Base-by-base conservation (phyloP, 148 eudicot genomes). In the Camellia sinensis region DNA sequence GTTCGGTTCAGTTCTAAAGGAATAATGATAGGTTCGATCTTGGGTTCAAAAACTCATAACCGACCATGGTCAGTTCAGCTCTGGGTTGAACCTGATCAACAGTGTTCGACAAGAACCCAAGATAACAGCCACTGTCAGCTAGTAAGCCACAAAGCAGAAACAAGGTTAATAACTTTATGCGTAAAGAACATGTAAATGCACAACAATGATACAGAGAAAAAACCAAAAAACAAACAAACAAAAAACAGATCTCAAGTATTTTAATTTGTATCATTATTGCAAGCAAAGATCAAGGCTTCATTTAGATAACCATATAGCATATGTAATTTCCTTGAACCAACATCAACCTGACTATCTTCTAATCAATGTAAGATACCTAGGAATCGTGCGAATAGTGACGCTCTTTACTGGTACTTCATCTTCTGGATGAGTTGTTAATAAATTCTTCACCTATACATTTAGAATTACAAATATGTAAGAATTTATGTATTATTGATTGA, bases 371-470 rank as follows among this genome's bases (percentile, higher is more conserved):
- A 45, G 46, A 52, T 88, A 91, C 98, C 94, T 91, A 67, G 98
- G 98, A 81, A 95, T 88, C 79, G 83, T 90, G 84, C 98, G 97
- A 77, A 95, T 91, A 6, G 98, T 95, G 61, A 93, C 97, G 84
- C 82, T 90, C 91, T 93, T 95, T 73, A 95, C 92, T 78, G 97
- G 98, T 69, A 86, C 79, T 84, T 88, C 89, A 83, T 93, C 98
- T 79, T 93, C 93, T 18, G 97, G 96, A 78, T 93, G 85, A 65
- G 91, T 83, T 76, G 98, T 95, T 41, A 95, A 86, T 85, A 95
- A 86, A 79, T 95, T 95, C 79, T 95, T 95, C 71, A 88, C 97
- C 97, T 95, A 73, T 22, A 81, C 67, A 56, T 63, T 70, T 52
- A 18, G 37, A 54, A 65, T 19, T 41, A 7, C 78, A 78, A 80